These are phyloP conservation scores for Orbilia ellipsospora DNA, from an alignment of 2,329 filamentous ascomycete species.

Conservation along the genomic window DNA sequence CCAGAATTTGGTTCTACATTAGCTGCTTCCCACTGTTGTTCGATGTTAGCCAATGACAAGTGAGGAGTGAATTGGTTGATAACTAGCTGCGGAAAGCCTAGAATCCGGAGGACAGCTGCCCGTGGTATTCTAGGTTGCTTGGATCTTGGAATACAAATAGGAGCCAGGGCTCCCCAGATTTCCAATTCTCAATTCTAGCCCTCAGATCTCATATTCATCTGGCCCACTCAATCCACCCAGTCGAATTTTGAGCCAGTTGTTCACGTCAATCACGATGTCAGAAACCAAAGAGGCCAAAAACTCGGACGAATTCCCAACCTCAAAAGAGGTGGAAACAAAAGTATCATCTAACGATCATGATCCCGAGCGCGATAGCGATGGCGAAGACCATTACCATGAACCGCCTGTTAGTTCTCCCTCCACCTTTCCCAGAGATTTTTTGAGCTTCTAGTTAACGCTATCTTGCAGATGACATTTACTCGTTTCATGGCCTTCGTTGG, in stretches of 20 bases:
- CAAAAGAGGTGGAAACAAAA: not conserved
- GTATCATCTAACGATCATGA: not conserved
- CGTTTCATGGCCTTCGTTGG: slow-evolving; percentile 42
- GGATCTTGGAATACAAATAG: slow-evolving; percentile 3
- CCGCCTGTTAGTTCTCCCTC: not conserved
- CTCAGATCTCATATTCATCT: not conserved
- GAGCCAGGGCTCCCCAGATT: not conserved
- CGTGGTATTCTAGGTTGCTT: not conserved
- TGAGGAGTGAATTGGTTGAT: not conserved
- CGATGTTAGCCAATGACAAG: not conserved
- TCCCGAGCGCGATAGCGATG: slow-evolving; percentile 14
- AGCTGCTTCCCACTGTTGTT: not conserved
- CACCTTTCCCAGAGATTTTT: not conserved
- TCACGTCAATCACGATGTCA: slow-evolving; percentile 6
- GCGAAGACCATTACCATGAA: slow-evolving; percentile 16
- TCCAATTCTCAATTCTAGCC: not conserved
- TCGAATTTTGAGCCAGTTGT: not conserved
- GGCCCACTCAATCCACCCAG: not conserved
- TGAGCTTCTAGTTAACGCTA: not conserved
- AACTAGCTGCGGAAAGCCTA: not conserved
- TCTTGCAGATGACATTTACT: slow-evolving; percentile 19
- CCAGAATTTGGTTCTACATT: not conserved
- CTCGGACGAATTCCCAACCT: slow-evolving; percentile 1
- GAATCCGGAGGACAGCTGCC: not conserved
- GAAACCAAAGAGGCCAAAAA: slow-evolving; percentile 4